Base-by-base conservation (phyloP, 2,329 filamentous ascomycete genomes). In the Catunica adiposa region DNA sequence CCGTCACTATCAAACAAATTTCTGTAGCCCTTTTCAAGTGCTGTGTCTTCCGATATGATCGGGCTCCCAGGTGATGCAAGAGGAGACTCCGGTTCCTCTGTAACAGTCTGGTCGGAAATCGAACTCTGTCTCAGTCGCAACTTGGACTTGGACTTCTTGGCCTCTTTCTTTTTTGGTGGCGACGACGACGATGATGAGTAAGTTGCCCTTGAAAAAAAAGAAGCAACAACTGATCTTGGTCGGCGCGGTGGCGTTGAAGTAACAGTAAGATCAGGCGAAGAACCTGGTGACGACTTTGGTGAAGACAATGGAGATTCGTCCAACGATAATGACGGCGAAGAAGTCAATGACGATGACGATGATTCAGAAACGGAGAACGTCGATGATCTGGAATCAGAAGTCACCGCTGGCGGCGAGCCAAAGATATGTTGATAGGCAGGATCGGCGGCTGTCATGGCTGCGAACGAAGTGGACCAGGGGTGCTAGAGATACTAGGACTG, bases 381-480 rank as follows among this genome's bases (percentile, higher is more conserved):
- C 17, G 38, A 47, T 20, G 48, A 53, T 46, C 37, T 44, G 5
- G 51, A 23, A 20, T 37, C 37, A 23, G 51, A 17, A 20, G n/a
- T 17, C 29, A 29, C 17, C 31, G 34, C 46, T 29, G 26, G 20
- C 2, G 52, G n/a, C 46, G 26, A 20, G 44, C 44, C 56, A 50
- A 57, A 57, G 37, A 54, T 51, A 46, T 57, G 51, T 47, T 57
- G 56, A 53, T 57, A 57, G 22, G 56, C 46, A 26, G 47, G 56
- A 57, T 57, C 56, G 37, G 23, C 56, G 50, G 46, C 52, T 29
- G 54, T 46, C 56, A 57, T 57, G 38, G 25, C 29, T 56, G 37
- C 31, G 40, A 53, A 52, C 40, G 7, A 11, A 47, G 40, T 34
- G 15, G 48, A 29, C 55, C 48, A 47, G 51, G 51, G n/a, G n/a